These are phyloP conservation scores for Tylopilus felleus DNA, from an alignment of 768 basidiomycete genomes.

Conservation along the genomic window DNA sequence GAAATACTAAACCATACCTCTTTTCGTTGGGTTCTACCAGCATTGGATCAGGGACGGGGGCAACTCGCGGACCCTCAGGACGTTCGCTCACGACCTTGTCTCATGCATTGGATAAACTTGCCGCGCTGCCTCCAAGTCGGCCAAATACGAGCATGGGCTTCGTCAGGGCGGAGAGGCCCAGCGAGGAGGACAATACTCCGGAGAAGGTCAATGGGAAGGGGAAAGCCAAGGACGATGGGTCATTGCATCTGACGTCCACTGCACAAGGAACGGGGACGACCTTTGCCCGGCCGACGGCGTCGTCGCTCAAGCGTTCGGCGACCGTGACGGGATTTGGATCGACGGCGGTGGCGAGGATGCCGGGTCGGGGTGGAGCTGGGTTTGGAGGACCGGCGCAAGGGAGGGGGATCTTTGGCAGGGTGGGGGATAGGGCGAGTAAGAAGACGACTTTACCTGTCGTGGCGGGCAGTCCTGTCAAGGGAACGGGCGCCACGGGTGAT, in stretches of 20 bases:
- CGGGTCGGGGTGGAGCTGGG: conserved; percentile 1
- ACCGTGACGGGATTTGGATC: conserved; percentile 16
- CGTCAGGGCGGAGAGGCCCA: conserved; percentile 29
- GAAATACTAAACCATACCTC: conserved; percentile 2
- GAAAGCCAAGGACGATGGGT: conserved; percentile 23
- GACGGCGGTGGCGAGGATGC: background rate
- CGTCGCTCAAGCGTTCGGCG: conserved; percentile 28
- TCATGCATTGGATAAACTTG: conserved; percentile 67
- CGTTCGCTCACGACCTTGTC: conserved; percentile 62
- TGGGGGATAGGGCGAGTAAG: conserved; percentile 37
- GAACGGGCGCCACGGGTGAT: conserved; percentile 11
- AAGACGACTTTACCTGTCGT: conserved; percentile 44
- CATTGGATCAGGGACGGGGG: background rate
- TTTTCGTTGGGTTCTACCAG: conserved; percentile 5
- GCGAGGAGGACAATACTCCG: background rate
- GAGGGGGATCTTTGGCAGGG: conserved; percentile 23
- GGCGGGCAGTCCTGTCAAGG: conserved; percentile 46
- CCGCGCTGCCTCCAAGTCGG: conserved; percentile 58
- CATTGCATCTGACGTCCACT: conserved; percentile 6
- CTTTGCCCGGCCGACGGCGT: conserved; percentile 30
- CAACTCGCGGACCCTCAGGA: conserved; percentile 6
- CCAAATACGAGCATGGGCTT: conserved; percentile 75
- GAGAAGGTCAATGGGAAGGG: conserved; percentile 15
- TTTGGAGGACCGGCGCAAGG: conserved; percentile 3
- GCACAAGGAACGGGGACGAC: conserved; percentile 1